Base-by-base conservation (phyloP, 495 filamentous ascomycete species). In the Copromyces sp. region DNA sequence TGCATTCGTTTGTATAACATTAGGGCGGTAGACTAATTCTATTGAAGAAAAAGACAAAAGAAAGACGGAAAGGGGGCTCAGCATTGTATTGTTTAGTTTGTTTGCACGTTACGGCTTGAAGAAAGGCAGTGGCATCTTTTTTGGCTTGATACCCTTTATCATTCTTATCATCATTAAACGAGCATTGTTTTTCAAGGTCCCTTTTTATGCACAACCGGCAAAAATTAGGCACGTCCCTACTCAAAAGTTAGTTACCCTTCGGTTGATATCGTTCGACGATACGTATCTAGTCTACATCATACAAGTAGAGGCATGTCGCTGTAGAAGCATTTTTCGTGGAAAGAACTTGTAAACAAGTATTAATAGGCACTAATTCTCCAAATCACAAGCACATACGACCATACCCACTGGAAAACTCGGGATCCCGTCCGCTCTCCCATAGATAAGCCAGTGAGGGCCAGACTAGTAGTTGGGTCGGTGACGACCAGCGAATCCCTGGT, bases 351-450 rank as follows among this genome's bases (percentile, higher is more conserved):
- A 1, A 44, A 17, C 16, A n/a, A n/a, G 41, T 7, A n/a, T 45
- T 45, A 17, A 47, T 24, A 47, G 11, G 44, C 3, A 24, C 8
- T 1, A 11, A 5, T 3, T 45, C 7, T 4, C 1, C 9, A 20
- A 0, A 3, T 0, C 9, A 45, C 7, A 45, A 3, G 0, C 69
- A 81, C 79, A 81, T 85, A 83, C 83, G 82, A 82, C 83, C 83
- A 84, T 79, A 84, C 71, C 78, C 77, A 77, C 44, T 77, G 74
- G 82, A 84, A 71, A 80, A 81, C 75, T 80, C 81, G 83, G 82
- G 79, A 83, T 83, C 83, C 84, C 82, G 84, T 85, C 82, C 81
- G 84, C 81, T 85, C 84, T 83, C 78, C 82, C 83, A 77, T 83
- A 81, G 79, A 79, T 78, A 82, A 83, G 77, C 79, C 68, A 72